A percentile compares a stretch with the other conserved stretches of the same genome.
Conservation (phyloP, 1,139 yeast species). For the Ogataea hybrid region DNA sequence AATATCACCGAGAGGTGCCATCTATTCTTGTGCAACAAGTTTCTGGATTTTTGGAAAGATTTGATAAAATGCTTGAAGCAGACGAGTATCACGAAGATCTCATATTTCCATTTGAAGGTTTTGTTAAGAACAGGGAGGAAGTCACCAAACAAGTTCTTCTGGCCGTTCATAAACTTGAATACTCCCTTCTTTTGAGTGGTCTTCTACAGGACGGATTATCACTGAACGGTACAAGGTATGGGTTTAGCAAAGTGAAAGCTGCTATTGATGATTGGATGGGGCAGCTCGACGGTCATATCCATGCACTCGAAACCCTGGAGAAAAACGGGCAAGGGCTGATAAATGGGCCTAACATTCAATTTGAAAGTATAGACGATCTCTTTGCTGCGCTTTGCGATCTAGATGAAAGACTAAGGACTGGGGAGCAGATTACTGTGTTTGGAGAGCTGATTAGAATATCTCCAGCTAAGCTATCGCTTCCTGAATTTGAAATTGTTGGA, state of each 20-base stretch:
- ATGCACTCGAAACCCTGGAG: slow-evolving; percentile 1
- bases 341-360: background rate
- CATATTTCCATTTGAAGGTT: slow-evolving; percentile 4
- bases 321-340: slow-evolving; percentile 1
- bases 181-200: background rate
- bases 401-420: background rate
- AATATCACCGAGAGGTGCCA: slow-evolving; percentile 8
- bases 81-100: slow-evolving; percentile 2
- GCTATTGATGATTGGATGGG: background rate
- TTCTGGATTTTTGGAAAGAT: slow-evolving; percentile 2
- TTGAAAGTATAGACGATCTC: slow-evolving; percentile 1
- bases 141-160: background rate
- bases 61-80: slow-evolving; percentile 6
- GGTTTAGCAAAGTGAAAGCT: background rate
- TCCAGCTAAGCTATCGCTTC: background rate
- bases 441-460: background rate
- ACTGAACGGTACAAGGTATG: slow-evolving; percentile 1
- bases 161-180: slow-evolving; percentile 2
- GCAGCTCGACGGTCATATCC: background rate
- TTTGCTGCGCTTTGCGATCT: background rate
- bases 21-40: background rate
- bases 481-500: background rate
- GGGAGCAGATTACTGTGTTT: slow-evolving; percentile 1
- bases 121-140: slow-evolving; percentile 9
- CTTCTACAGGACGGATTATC: slow-evolving; percentile 8